These are phyloP conservation scores for Botrytis byssoidea DNA, from an alignment of 2,329 filamentous ascomycete genomes.

Conservation along the genomic window DNA sequence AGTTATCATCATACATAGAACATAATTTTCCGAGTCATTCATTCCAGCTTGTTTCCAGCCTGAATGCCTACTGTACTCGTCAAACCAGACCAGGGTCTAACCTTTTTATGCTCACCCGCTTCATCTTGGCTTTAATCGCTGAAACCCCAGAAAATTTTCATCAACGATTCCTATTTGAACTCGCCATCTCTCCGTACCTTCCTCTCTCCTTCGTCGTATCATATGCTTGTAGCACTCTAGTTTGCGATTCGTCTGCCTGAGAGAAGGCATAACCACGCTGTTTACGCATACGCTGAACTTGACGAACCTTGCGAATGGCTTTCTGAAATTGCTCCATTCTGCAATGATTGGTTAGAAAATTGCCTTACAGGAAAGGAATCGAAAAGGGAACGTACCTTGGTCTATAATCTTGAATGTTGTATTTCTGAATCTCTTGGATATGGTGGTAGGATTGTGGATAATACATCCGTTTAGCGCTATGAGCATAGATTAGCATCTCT, in stretches of 20 bases:
- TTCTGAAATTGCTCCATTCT: slow-evolving; percentile 99
- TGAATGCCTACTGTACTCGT: not conserved
- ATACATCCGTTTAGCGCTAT: slow-evolving; percentile 85
- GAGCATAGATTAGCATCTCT: slow-evolving; percentile 27
- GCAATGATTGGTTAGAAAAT: not conserved
- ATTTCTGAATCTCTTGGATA: slow-evolving; percentile 99
- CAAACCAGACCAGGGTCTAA: slow-evolving; percentile 14
- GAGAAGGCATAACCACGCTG: slow-evolving; percentile 98
- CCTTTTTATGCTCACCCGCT: not conserved
- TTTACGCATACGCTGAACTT: slow-evolving; percentile 98
- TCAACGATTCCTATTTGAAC: slow-evolving; percentile 28
- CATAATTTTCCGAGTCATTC: slow-evolving; percentile 6
- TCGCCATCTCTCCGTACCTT: slow-evolving; percentile 88
- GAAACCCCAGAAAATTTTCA: not conserved
- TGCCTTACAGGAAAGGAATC: slow-evolving; percentile 26
- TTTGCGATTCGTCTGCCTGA: slow-evolving; percentile 95
- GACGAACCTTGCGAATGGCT: slow-evolving; percentile 94
- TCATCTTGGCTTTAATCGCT: not conserved
- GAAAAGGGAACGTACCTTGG: slow-evolving; percentile 64
- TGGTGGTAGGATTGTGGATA: slow-evolving; percentile 94
- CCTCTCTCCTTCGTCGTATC: slow-evolving; percentile 93
- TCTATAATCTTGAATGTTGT: slow-evolving; percentile 98
- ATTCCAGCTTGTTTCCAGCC: not conserved
- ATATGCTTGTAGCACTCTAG: slow-evolving; percentile 92
- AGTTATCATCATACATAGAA: slow-evolving; percentile 19